Evolutionary conservation across 2,329 filamentous ascomycete genomes (phyloP).

Genomic region (Lasiodiplodia sp.): DNA sequence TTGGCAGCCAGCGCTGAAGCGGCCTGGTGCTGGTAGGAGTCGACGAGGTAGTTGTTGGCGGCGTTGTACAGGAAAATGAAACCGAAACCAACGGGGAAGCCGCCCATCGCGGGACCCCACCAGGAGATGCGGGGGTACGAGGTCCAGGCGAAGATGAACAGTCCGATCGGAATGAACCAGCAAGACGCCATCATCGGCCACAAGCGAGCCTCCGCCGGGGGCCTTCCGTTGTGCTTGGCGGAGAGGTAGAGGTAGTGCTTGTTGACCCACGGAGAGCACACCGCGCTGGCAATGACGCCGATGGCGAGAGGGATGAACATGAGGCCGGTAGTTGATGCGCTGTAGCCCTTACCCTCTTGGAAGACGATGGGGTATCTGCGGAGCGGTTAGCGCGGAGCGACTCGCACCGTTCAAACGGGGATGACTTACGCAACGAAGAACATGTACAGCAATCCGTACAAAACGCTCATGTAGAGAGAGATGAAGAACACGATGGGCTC

Average conservation of each 20-base stretch:
- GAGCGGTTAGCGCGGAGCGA: slow-evolving; percentile 53
- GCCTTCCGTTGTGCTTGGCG: slow-evolving; percentile 70
- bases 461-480: slow-evolving; percentile 82
- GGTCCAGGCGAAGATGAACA: slow-evolving; percentile 74
- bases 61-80: slow-evolving; percentile 87
- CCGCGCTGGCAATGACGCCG: slow-evolving; percentile 73
- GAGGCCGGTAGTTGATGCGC: slow-evolving; percentile 74
- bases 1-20: slow-evolving; percentile 83
- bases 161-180: slow-evolving; percentile 68
- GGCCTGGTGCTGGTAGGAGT: slow-evolving; percentile 75
- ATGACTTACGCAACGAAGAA: slow-evolving; percentile 68
- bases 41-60: slow-evolving; percentile 61
- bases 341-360: slow-evolving; percentile 80
- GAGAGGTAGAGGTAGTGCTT: slow-evolving; percentile 76
- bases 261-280: slow-evolving; percentile 77
- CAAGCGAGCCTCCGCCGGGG: slow-evolving; percentile 78
- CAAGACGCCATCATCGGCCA: slow-evolving; percentile 72
- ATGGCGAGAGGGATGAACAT: slow-evolving; percentile 88
- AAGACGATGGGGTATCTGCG: slow-evolving; percentile 68
- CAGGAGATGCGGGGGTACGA: slow-evolving; percentile 72
- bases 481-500: slow-evolving; percentile 88
- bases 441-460: slow-evolving; percentile 79
- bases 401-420: no score
- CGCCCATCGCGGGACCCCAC: slow-evolving; percentile 75
- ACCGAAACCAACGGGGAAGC: slow-evolving; percentile 72